Evolutionary conservation across 768 basidiomycete genomes (phyloP), one percentile per base, ranked within the genome.

Genomic region (Podaxis sp.): DNA sequence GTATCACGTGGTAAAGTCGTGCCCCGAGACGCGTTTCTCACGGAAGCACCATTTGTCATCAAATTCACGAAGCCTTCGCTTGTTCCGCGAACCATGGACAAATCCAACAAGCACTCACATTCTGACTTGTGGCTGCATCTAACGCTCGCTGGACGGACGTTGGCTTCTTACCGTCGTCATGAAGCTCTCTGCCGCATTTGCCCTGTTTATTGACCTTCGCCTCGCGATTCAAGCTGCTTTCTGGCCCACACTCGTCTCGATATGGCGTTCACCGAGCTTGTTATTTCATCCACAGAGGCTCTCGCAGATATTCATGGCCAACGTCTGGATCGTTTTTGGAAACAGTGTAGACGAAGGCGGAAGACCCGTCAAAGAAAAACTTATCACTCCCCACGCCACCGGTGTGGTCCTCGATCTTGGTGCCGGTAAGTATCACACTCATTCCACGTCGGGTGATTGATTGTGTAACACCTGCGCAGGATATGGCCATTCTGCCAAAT

Each of bases 401-500:
- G 89, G 89, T 1, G 74, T 82, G 2, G 85, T 90, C 0, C 76
- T 90, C 23, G 89, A 91, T 61, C 59, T 89, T 16, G 88, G 88
- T 2, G 87, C 88, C 66, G 88, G 88, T 85, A 60, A 56, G 75
- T n/a, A 56, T 3, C 21, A 10, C 18, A 2, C 21, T 0, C 14
- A 57, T 21, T 9, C 27, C 0, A 18, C 14, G n/a, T 21, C 27
- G 38, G n/a, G 23, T 27, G 9, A 35, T 23, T 27, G 9, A 35
- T 23, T 47, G 18, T 42, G 42, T 52, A 23, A 6, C 23, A 14
- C 21, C 4, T 42, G 37, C 3, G 10, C 36, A 89, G 89, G 86
- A 0, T 76, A 82, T 59, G 90, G 90, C 0, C 88, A 89, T 66
- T 82, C 81, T 0, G 72, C 79, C 11, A 76, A 75, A 32, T 91